Evolutionary conservation across 2,329 filamentous ascomycete genomes (phyloP), one percentile per base, ranked within the genome.

Genomic region (Xylariaceae sp.): DNA sequence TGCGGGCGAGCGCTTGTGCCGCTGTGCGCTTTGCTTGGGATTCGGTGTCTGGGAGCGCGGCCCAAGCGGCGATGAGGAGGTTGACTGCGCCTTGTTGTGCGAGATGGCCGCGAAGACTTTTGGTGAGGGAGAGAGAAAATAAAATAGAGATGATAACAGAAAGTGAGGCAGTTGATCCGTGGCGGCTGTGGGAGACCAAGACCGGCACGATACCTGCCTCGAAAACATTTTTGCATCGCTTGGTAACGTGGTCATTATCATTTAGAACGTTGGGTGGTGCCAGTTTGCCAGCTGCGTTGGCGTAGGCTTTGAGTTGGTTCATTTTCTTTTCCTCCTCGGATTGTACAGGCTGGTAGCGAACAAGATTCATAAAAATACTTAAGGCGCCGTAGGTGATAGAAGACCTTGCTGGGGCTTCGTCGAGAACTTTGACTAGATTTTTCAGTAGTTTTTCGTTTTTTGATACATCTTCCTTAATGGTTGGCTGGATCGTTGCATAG

Each of bases 41-140:
- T 42, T 79, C 78, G 1, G 76, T 73, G 31, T 81, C 75, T 1
- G 81, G 76, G 3, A 90, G 76, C n/a, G 76, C 75, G 12, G 79
- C 76, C 79, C 84, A 85, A 49, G 86, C 81, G 13, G 86, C 81
- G 22, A 97, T 80, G 18, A 97, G 79, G 1, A 97, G 80, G 62
- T 88, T 94, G 16, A 97, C 82, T 2, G 89, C 90, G n/a, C 94
- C 94, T 76, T 97, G 92, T 66, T 97, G 94, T 3, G 91, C 89
- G 58, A 99, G 84, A 45, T 83, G 79, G 1, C 90, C 89, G 11
- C 94, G 84, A 51, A 90, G 78, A 50, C 83, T 83, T 38, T 85
- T 77, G n/a, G 84, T 86, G 62, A 86, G 84, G 16, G 90, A 86
- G 5, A 99, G 75, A 0, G 90, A 84, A 55, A 89, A 82, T 33